Base-by-base conservation (phyloP, 495 filamentous ascomycete genomes). In the Annulohypoxylon nitens region DNA sequence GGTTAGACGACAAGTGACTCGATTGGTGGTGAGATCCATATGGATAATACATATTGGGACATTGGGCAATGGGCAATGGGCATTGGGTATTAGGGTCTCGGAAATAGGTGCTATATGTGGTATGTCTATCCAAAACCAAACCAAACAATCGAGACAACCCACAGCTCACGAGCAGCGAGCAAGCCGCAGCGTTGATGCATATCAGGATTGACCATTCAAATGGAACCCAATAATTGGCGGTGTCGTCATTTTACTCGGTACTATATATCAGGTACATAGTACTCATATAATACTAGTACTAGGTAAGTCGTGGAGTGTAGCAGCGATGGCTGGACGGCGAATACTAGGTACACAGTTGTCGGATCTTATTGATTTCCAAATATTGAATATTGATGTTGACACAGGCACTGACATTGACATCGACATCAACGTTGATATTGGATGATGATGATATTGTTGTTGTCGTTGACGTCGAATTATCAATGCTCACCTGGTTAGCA, bases 201-300 rank as follows among this genome's bases (percentile, higher is more conserved):
- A 53, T 73, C 64, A 64, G 70, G 64, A 61, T 62, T 65, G 53
- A 64, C 65, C 64, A 55, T 48, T 41, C 57, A 47, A 45, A 57
- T 66, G 71, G 71, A 73, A 69, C 65, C 70, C 65, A 64, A 69
- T 54, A 51, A 73, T 69, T 54, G 54, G 61, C 60, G 61, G 64
- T 64, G 41, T 57, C 64, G 64, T 69, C 53, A 61, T 37, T 23
- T 37, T n/a, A 57, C 10, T 45, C 16, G 57, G 50, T 53, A 48
- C 34, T 51, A 61, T 4, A 30, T 50, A 63, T 23, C 20, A 62
- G 26, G 58, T 30, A 39, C 53, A 43, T 45, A 61, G 51, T 25
- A 70, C 30, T 30, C 3, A 6, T 30, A 30, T 30, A 30, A 18
- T 50, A 63, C 23, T 12, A 62, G 26, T 50, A 63, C 50, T 12